phyloP scores from a whole-genome alignment of 805 yeast genomes.

The Ogataea saltuana region DNA sequence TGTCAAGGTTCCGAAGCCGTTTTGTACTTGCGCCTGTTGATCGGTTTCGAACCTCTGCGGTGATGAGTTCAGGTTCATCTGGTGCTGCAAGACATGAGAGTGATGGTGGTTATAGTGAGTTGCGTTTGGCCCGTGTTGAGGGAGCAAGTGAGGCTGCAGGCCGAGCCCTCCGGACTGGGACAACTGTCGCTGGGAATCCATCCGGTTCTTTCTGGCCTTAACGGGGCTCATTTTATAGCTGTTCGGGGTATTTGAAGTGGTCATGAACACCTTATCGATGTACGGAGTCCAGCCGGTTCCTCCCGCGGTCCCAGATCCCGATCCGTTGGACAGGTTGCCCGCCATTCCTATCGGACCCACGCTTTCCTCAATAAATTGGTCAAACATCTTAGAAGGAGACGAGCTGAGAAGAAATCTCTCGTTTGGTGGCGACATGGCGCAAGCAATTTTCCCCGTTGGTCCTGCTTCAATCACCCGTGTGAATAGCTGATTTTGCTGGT shows the following conservation, averaged over 20 bases:
- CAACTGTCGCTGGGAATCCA: slow-evolving; percentile 1
- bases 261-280: slow-evolving; percentile 28
- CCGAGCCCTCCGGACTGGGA: neutral
- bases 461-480: slow-evolving; percentile 3
- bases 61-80: slow-evolving; percentile 15
- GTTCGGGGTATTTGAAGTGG: slow-evolving; percentile 1
- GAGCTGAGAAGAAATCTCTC: slow-evolving; percentile 27
- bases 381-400: slow-evolving; percentile 34
- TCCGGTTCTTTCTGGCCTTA: slow-evolving; percentile 9
- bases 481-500: neutral
- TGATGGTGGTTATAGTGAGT: neutral
- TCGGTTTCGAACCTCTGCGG: slow-evolving; percentile 18
- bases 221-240: slow-evolving; percentile 14
- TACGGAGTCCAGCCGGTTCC: slow-evolving; percentile 32
- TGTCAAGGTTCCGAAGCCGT: neutral
- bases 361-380: slow-evolving; percentile 26
- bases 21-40: slow-evolving; percentile 4
- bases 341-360: slow-evolving; percentile 5
- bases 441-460: neutral
- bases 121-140: slow-evolving; percentile 7
- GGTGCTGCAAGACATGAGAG: no score
- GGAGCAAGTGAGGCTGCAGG: slow-evolving; percentile 7
- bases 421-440: slow-evolving; percentile 21
- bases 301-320: slow-evolving; percentile 6
- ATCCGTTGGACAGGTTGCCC: slow-evolving; percentile 10